These are phyloP conservation scores for Aspergillus awamori DNA, from an alignment of 2,329 filamentous ascomycete genomes.

Conservation along the genomic window DNA sequence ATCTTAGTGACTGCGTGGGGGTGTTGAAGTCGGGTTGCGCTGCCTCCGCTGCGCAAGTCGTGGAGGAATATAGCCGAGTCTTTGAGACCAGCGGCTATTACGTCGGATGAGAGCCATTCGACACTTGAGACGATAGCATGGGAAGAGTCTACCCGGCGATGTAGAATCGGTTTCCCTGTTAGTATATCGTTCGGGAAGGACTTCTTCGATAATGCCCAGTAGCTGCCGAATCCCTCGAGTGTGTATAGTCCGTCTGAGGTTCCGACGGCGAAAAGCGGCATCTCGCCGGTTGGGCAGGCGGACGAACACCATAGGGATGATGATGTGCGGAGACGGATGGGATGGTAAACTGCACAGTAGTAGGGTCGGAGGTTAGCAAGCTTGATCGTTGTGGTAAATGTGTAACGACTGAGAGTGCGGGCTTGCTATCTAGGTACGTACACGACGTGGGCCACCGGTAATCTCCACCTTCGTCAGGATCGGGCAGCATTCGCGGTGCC, in stretches of 20 bases:
- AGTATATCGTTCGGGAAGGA: slow-evolving; percentile 25
- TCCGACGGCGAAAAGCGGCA: slow-evolving; percentile 41
- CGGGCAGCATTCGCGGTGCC: slow-evolving; percentile 34
- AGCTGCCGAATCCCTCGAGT: slow-evolving; percentile 30
- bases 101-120: slow-evolving; percentile 42
- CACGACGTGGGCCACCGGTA: slow-evolving; percentile 36
- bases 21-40: slow-evolving; percentile 38
- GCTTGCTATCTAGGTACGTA: slow-evolving; percentile 19
- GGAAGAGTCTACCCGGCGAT: slow-evolving; percentile 27
- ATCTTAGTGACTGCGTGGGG: slow-evolving; percentile 38
- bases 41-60: slow-evolving; percentile 39
- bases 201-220: slow-evolving; percentile 36
- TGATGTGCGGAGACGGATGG: slow-evolving; percentile 31
- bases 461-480: slow-evolving; percentile 35
- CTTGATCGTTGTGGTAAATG: not conserved
- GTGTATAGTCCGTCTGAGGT: slow-evolving; percentile 42
- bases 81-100: slow-evolving; percentile 41
- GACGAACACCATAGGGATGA: slow-evolving; percentile 42
- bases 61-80: slow-evolving; percentile 40
- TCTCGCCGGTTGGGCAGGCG: slow-evolving; percentile 34
- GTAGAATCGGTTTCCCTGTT: slow-evolving; percentile 18
- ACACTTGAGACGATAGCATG: slow-evolving; percentile 37
- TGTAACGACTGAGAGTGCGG: not conserved
- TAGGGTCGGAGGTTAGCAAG: not conserved
- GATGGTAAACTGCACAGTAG: slow-evolving; percentile 26